Percentiles rank a stretch among this genome's conserved stretches.
phyloP scores from a whole-genome alignment of 257 asterid species.

The Fraxinus americana region DNA sequence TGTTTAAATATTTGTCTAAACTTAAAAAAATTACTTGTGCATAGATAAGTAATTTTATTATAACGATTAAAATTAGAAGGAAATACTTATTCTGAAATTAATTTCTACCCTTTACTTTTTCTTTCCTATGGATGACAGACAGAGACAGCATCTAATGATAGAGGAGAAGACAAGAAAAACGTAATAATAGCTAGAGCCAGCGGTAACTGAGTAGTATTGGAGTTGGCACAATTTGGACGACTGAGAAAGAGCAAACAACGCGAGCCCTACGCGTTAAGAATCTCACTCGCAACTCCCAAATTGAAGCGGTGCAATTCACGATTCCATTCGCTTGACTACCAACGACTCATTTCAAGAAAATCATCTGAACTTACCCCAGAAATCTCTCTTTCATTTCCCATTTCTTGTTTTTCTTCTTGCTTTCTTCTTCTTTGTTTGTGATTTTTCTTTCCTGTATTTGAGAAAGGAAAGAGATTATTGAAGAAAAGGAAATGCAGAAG shows the following conservation, averaged over 20 bases:
- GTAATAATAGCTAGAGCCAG: neutral
- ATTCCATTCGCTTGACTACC: neutral
- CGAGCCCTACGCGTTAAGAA: neutral
- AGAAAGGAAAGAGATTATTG: neutral
- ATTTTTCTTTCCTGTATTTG: neutral
- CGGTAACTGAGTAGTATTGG: neutral
- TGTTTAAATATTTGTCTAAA: too few species aligned
- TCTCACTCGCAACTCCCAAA: neutral
- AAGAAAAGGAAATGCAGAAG: constrained; percentile 30
- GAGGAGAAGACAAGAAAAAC: neutral
- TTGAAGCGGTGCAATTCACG: neutral
- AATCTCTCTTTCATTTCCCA: neutral
- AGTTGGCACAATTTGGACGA: neutral
- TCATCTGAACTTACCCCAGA: neutral
- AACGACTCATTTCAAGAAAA: neutral
- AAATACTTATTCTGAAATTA: too few species aligned
- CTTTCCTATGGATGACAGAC: too few species aligned
- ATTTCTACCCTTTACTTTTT: too few species aligned
- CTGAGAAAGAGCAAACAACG: neutral
- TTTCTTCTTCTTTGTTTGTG: neutral
- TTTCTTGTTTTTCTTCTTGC: neutral
- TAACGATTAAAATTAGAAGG: too few species aligned
- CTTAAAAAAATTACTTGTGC: too few species aligned
- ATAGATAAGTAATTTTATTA: too few species aligned
- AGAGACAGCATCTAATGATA: neutral